Base-by-base conservation (phyloP, 2,329 filamentous ascomycete genomes). In the Fusarium beomiforme region DNA sequence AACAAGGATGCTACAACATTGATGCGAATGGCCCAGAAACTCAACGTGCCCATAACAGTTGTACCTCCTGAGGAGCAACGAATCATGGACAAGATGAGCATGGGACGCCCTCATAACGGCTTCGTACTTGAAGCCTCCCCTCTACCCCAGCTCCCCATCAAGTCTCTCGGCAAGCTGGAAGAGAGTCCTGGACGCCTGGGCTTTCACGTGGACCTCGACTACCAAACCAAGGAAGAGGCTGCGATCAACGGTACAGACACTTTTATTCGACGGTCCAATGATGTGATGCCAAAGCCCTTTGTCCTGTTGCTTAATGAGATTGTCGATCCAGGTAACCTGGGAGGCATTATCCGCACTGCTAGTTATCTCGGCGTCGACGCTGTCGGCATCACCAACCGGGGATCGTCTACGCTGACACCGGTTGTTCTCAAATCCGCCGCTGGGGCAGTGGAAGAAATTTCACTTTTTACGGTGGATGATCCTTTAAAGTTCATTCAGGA, bases 331-430 rank as follows among this genome's bases (percentile, higher is more conserved):
- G 94, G 93, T 29, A 99, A 99, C 78, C 84, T 98, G 2, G 96
- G 96, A 43, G 94, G 91, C 24, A 95, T 98, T 65, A 86, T 98
- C 44, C 92, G 96, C 37, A 93, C 93, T 9, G 94, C 94, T 5
- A 92, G 93, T 76, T 98, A 96, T 80, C 88, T 98, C n/a, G 95
- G 95, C 24, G 91, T 93, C 9, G 93, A 95, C 59, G 95, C 93
- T 8, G 88, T 99, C 23, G 90, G 90, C 5, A 90, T 97, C 59
- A 93, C 93, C 5, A 90, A 87, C 33, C 88, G 89, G 64, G 91
- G 90, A 75, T 93, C 92, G 19, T 92, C 95, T 0, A 87, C 90
- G 0, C 84, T 98, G 66, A 92, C 91, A 11, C 87, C 94, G 0
- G 88, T 95, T 12, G 91, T 93, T 0, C 87, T 97, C 66, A 98